Evolutionary conservation across 1,284 basidiomycete species (phyloP).

Genomic region (Tilletia caries): DNA sequence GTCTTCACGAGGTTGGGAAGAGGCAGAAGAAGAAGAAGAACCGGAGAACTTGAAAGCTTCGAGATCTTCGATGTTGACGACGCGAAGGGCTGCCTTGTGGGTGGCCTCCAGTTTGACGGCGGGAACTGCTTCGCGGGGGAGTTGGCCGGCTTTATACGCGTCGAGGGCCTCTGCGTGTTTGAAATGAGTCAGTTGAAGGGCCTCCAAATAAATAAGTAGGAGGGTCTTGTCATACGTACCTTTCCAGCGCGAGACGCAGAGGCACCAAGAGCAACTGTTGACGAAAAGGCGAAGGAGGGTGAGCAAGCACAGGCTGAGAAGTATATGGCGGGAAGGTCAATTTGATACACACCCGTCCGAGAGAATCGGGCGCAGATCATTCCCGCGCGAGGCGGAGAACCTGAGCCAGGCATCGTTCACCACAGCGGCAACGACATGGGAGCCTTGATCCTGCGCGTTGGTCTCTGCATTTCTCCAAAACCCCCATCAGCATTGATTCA

Average conservation of each 20-base stretch:
- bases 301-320: background rate
- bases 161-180: constrained; percentile 5
- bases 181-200: background rate
- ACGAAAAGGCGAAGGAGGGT: no score
- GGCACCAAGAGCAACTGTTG: constrained; percentile 32
- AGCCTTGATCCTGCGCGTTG: constrained; percentile 29
- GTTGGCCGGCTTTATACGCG: constrained; percentile 2
- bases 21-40: no score
- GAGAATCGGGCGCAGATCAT: constrained; percentile 36
- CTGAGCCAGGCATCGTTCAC: constrained; percentile 34
- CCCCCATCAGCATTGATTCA: background rate
- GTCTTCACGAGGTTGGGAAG: no score
- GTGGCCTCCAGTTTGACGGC: constrained; percentile 8
- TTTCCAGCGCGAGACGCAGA: constrained; percentile 53
- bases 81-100: constrained; percentile 13
- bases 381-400: constrained; percentile 37
- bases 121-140: constrained; percentile 6
- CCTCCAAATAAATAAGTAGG: background rate
- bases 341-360: constrained; percentile 16
- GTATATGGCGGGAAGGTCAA: no score
- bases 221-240: background rate
- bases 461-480: no score
- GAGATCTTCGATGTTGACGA: background rate
- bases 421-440: constrained; percentile 39
- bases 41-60: background rate